Conservation (phyloP, 208 protist species). For the Borovskyia barvae region DNA sequence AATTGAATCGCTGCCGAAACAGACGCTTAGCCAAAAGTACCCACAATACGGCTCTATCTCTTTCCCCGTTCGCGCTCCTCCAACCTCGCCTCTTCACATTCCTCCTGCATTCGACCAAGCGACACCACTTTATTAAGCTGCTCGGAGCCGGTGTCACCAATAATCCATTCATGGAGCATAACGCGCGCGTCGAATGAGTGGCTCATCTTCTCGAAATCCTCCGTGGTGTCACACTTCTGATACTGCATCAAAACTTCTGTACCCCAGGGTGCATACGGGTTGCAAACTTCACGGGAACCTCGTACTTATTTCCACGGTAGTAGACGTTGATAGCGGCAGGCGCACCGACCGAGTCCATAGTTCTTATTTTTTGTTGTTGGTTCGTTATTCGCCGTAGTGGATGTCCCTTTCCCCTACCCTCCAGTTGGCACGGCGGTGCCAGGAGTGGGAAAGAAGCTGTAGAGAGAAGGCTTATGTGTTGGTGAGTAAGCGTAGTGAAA, state of each 20-base stretch:
- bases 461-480: too few species aligned
- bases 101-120: not conserved
- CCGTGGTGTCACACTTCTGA: constrained; percentile 24
- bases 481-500: too few species aligned
- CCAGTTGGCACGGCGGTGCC: too few species aligned
- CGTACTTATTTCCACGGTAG: constrained; percentile 29
- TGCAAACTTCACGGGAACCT: constrained; percentile 22
- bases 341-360: not conserved
- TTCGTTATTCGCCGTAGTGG: too few species aligned
- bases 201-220: constrained; percentile 25
- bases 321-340: constrained; percentile 12
- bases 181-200: constrained; percentile 16
- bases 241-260: constrained; percentile 23
- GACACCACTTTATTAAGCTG: not conserved
- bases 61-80: not conserved
- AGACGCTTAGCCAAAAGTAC: not conserved
- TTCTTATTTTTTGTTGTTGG: too few species aligned
- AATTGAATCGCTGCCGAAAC: not conserved
- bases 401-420: too few species aligned
- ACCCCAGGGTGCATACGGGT: constrained; percentile 24
- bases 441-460: too few species aligned
- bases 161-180: constrained; percentile 14
- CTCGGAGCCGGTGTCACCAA: not conserved
- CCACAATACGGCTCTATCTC: not conserved
- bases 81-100: not conserved